These are phyloP conservation scores for Nepenthes gracilis DNA, from an alignment of 148 eudicot genomes.

Conservation along the genomic window DNA sequence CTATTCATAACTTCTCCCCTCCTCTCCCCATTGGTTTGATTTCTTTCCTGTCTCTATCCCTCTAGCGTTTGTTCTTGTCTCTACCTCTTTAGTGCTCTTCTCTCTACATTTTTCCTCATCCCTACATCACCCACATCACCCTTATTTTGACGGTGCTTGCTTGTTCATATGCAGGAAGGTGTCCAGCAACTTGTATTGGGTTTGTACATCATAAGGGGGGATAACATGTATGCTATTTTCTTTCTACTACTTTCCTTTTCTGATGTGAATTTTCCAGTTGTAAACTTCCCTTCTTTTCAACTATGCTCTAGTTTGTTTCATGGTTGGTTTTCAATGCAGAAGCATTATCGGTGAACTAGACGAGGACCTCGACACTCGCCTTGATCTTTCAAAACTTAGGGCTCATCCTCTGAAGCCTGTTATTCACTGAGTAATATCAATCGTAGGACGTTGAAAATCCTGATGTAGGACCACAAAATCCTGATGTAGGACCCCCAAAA, in stretches of 20 bases:
- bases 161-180: slow-evolving; percentile 59
- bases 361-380: slow-evolving; percentile 71
- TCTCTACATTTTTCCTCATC: too few relatives aligned
- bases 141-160: too few relatives aligned
- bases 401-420: slow-evolving; percentile 83
- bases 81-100: too few relatives aligned
- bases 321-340: slow-evolving; percentile 26
- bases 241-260: neutral
- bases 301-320: neutral
- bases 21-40: too few relatives aligned
- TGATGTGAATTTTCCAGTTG: neutral
- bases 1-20: too few relatives aligned
- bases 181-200: slow-evolving; percentile 90
- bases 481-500: too few relatives aligned
- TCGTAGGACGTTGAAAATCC: neutral
- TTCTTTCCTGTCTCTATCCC: too few relatives aligned
- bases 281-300: neutral
- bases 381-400: slow-evolving; percentile 58
- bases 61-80: too few relatives aligned
- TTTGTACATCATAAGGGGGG: slow-evolving; percentile 93
- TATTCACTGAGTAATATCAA: slow-evolving; percentile 35
- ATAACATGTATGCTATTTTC: slow-evolving; percentile 59
- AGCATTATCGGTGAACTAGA: slow-evolving; percentile 84
- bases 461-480: neutral
- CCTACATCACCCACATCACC: too few relatives aligned